Conservation (phyloP, 371 early-diverging fungal species). For the Mucor lusitanicus region DNA sequence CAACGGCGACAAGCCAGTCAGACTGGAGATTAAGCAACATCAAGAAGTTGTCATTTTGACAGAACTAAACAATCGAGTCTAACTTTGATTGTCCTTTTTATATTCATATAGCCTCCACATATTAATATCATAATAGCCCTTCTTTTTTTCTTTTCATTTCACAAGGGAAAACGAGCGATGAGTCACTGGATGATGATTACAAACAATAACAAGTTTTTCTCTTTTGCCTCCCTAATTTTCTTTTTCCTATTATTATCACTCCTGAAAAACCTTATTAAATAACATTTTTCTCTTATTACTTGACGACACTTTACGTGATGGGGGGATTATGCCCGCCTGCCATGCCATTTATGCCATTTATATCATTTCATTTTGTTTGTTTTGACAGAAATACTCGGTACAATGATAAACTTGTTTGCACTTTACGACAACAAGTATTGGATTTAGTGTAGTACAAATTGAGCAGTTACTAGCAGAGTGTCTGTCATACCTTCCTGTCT, state of each 20-base stretch:
- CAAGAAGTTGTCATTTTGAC: constrained; percentile 51
- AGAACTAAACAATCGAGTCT: constrained; percentile 24
- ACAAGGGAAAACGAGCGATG: not conserved
- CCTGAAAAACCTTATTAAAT: not conserved
- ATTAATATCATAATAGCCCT: not conserved
- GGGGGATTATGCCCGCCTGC: too few species aligned
- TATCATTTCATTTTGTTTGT: too few species aligned
- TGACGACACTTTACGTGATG: too few species aligned
- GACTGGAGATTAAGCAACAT: constrained; percentile 50
- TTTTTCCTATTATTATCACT: not conserved
- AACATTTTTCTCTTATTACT: too few species aligned
- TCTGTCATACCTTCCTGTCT: too few species aligned
- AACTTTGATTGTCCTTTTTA: not conserved
- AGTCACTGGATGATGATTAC: not conserved
- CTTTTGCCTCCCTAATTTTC: not conserved
- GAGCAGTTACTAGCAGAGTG: too few species aligned
- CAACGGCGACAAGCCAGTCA: constrained; percentile 47
- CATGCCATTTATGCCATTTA: too few species aligned
- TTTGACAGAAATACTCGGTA: too few species aligned
- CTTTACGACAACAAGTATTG: too few species aligned
- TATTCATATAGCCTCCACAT: too few species aligned
- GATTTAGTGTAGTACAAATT: too few species aligned
- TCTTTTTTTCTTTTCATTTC: not conserved
- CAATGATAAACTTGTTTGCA: too few species aligned
- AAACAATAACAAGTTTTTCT: not conserved